phyloP scores from a whole-genome alignment of 495 filamentous ascomycete species.

The Neurospora hispaniola region DNA sequence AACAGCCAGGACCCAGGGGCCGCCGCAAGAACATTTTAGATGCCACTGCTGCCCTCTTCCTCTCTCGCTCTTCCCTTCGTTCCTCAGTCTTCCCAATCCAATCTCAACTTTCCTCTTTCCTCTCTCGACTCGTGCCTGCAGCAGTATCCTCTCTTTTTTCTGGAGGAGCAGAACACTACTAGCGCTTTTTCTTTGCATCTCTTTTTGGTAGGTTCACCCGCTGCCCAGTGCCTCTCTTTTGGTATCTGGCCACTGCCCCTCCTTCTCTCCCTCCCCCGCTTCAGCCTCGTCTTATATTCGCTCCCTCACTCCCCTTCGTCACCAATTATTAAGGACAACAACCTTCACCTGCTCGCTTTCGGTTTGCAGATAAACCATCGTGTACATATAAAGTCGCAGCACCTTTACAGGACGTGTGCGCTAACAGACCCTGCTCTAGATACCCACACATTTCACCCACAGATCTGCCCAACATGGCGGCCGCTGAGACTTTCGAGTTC shows the following conservation, averaged over 20 bases:
- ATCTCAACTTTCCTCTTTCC: constrained; percentile 9
- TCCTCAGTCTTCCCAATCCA: constrained; percentile 5
- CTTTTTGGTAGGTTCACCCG: constrained; percentile 1
- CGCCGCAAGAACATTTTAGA: constrained; percentile 25
- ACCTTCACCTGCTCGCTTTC: background rate
- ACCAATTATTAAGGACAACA: background rate
- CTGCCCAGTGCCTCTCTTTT: background rate
- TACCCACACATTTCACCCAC: constrained; percentile 14
- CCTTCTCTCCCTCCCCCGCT: background rate
- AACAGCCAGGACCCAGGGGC: constrained; percentile 7
- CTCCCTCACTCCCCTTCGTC: background rate
- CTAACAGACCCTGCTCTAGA: constrained; percentile 11
- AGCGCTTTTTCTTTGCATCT: background rate
- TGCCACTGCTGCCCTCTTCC: constrained; percentile 15
- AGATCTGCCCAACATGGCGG: constrained; percentile 48
- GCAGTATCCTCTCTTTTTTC: background rate
- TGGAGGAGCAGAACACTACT: constrained; percentile 2
- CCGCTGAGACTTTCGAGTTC: constrained; percentile 91
- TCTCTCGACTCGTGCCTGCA: constrained; percentile 2
- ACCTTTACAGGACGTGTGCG: background rate
- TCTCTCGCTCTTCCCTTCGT: constrained; percentile 8
- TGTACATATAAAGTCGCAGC: background rate
- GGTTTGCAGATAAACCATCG: background rate
- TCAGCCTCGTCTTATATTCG: background rate
- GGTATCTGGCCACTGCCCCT: no score